Percentiles rank a stretch among this genome's conserved stretches.
These are phyloP conservation scores for Tricholoma terreum DNA, from an alignment of 768 basidiomycete genomes.

Conservation along the genomic window DNA sequence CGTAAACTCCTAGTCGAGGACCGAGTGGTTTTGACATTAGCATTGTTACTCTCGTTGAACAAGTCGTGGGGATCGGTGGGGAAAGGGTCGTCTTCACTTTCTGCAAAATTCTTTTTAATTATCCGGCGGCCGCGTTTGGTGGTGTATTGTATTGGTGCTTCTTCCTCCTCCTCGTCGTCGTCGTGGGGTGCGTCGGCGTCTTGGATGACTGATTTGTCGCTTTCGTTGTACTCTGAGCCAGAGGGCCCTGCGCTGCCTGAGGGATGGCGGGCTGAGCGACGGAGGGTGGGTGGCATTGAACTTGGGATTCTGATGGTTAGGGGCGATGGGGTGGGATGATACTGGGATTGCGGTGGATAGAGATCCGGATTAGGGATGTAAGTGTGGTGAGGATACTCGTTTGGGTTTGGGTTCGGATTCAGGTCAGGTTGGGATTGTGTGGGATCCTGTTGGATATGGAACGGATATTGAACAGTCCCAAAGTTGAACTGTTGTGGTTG, in stretches of 20 bases:
- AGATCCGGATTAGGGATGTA: too few species aligned
- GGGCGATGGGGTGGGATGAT: neutral
- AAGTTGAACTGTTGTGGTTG: too few species aligned
- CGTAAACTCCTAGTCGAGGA: constrained; percentile 7
- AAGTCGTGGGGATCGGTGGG: constrained; percentile 23
- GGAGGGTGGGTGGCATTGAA: constrained; percentile 19
- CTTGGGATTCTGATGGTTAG: constrained; percentile 27
- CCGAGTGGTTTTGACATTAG: constrained; percentile 15
- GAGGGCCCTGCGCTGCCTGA: constrained; percentile 34
- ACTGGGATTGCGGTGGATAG: too few species aligned
- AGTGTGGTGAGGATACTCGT: neutral
- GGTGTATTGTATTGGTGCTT: constrained; percentile 23
- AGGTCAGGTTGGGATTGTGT: neutral
- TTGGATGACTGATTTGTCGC: constrained; percentile 37
- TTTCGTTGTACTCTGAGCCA: constrained; percentile 49
- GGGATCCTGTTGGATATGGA: neutral
- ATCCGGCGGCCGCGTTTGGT: constrained; percentile 41
- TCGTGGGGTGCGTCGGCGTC: constrained; percentile 23
- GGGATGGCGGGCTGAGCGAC: constrained; percentile 34
- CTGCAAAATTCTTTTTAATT: constrained; percentile 38
- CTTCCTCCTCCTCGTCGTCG: constrained; percentile 28
- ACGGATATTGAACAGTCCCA: too few species aligned
- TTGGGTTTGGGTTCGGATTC: neutral
- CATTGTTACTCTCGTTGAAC: constrained; percentile 21
- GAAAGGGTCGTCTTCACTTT: constrained; percentile 43